A percentile compares a stretch with the other conserved stretches of the same genome.
phyloP scores from a whole-genome alignment of 2,329 filamentous ascomycete genomes.

The Penicillium sp. region DNA sequence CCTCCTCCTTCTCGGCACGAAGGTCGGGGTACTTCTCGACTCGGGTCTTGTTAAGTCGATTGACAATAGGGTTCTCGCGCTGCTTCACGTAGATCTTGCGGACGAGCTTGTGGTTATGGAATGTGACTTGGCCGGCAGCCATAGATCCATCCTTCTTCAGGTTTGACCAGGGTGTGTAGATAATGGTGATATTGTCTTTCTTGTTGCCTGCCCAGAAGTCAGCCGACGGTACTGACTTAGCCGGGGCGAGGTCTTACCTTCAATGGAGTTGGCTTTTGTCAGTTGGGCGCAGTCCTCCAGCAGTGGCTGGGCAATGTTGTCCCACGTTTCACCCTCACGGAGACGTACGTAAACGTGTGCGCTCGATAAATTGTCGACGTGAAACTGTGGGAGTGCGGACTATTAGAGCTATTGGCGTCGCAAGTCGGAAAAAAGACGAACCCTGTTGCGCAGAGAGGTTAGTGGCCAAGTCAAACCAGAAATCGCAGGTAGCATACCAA shows the following conservation, averaged over 20 bases:
- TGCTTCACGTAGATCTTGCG: constrained; percentile 77
- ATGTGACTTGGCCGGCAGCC: constrained; percentile 91
- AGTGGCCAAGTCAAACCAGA: constrained; percentile 1
- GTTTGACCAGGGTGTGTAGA: constrained; percentile 98
- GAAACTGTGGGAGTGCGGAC: constrained; percentile 63
- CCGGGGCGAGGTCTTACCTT: constrained; percentile 58
- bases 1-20: constrained; percentile 76
- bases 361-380: constrained; percentile 95
- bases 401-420: constrained; percentile 11
- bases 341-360: constrained; percentile 95
- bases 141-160: constrained; percentile 94
- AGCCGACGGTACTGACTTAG: constrained; percentile 7
- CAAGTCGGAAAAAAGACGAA: constrained; percentile 23
- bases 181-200: constrained; percentile 94
- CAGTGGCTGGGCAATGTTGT: constrained; percentile 72
- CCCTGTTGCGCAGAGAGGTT: constrained; percentile 27
- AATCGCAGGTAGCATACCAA: constrained; percentile 59
- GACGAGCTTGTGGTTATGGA: constrained; percentile 83
- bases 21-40: constrained; percentile 86
- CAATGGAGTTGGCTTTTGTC: constrained; percentile 98
- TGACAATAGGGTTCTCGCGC: constrained; percentile 88
- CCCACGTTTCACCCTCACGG: constrained; percentile 77
- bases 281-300: constrained; percentile 90
- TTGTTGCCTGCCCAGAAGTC: constrained; percentile 72
- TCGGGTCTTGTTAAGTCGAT: constrained; percentile 97